phyloP scores from a whole-genome alignment of 73 alveolate species.

The Paramecium caudatum region DNA sequence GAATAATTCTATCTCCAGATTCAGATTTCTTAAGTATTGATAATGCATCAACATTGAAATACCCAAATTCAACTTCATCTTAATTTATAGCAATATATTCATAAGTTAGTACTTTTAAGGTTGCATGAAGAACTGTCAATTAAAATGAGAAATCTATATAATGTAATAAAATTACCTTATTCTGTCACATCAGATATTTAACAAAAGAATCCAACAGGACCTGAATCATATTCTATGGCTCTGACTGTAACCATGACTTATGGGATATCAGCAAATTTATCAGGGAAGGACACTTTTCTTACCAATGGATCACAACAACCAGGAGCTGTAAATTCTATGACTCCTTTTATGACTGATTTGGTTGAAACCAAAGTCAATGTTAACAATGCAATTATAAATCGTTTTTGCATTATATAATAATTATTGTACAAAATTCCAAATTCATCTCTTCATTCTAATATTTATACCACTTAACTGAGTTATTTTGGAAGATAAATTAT shows the following conservation, averaged over 20 bases:
- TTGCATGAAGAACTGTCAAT: slow-evolving; percentile 40
- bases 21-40: slow-evolving; percentile 16
- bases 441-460: background rate
- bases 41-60: slow-evolving; percentile 58
- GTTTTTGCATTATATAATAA: slow-evolving; percentile 32
- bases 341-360: slow-evolving; percentile 60
- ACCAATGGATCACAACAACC: slow-evolving; percentile 61
- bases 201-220: slow-evolving; percentile 61
- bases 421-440: background rate
- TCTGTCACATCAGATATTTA: slow-evolving; percentile 54
- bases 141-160: slow-evolving; percentile 20
- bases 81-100: slow-evolving; percentile 60
- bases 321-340: slow-evolving; percentile 60
- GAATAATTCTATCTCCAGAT: slow-evolving; percentile 53
- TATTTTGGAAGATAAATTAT: background rate
- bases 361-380: background rate
- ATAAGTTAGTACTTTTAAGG: slow-evolving; percentile 32
- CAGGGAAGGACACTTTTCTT: slow-evolving; percentile 18
- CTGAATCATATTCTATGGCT: slow-evolving; percentile 68
- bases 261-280: slow-evolving; percentile 43
- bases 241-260: slow-evolving; percentile 39
- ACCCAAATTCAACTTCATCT: slow-evolving; percentile 67
- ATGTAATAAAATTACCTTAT: slow-evolving; percentile 16
- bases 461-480: background rate
- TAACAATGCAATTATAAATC: slow-evolving; percentile 11